Base-by-base conservation (phyloP, 2,329 filamentous ascomycete genomes). In the Sarocladium kiliense region DNA sequence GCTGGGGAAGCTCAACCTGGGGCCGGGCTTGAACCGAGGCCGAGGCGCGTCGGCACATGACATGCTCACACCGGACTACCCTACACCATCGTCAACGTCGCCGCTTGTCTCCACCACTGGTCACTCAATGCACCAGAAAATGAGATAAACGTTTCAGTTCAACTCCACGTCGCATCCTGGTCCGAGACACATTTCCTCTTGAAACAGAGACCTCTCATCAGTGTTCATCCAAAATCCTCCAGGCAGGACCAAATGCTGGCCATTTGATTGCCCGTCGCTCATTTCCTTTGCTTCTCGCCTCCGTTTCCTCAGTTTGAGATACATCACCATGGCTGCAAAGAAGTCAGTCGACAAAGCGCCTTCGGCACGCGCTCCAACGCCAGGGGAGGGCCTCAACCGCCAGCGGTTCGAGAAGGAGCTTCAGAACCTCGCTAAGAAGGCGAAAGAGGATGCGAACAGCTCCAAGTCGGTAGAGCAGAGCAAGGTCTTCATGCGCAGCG, bases 381-480 rank as follows among this genome's bases (percentile, higher is more conserved):
- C 7, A 14, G 47, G 5, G 3, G 59, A 67, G 54, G 62, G 71
- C 37, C 73, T 77, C 63, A 77, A 76, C 3, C 75, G 76, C n/a
- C 72, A 79, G 57, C 72, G 71, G 50, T 82, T 82, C 62, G 78
- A 82, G 62, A 70, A 71, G 56, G 80, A 84, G 61, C 77, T 84
- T 55, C 72, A 76, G 60, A 63, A 70, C 34, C 74, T 84, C 12
- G 78, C 79, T 7, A 64, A 66, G 37, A 78, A 78, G 60, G 69
- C 71, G 41, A 65, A 64, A 51, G 58, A 59, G 25, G 63, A 70
- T 58, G 65, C 65, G 1, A 65, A 64, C 60, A 58, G 61, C 53
- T 72, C 67, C 25, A 69, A 68, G 58, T 55, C 67, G 14, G 53
- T 60, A 10, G 66, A 69, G 16, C 77, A 80, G 58, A 60, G 63